These are phyloP conservation scores for Nymphaea colorata DNA, from an alignment of 164 flowering plant species.

Conservation along the genomic window DNA sequence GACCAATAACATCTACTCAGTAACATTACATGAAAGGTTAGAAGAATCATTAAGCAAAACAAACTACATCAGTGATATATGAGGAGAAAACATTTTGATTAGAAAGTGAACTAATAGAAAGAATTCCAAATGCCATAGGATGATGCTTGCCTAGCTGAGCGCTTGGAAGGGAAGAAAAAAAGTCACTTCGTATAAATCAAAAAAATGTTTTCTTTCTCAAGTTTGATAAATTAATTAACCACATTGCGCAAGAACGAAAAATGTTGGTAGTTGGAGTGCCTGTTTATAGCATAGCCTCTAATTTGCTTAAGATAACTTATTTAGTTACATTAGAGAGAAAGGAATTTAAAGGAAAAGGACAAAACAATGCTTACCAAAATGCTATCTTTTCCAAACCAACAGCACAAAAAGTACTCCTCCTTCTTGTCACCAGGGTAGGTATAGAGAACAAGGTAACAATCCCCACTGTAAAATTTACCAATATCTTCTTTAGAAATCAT, in stretches of 20 bases:
- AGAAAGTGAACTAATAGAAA: background rate
- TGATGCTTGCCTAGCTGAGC: background rate
- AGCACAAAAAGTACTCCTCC: constrained; percentile 82
- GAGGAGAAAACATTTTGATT: background rate
- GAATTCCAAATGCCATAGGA: background rate
- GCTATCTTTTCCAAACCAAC: constrained; percentile 95
- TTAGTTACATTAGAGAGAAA: background rate
- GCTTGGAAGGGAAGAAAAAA: background rate
- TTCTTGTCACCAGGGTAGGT: constrained; percentile 86
- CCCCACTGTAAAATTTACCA: constrained; percentile 95
- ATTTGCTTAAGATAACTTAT: too few relatives aligned
- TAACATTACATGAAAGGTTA: background rate
- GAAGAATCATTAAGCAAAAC: too few relatives aligned
- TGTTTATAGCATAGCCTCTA: too few relatives aligned
- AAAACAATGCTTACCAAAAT: constrained; percentile 47
- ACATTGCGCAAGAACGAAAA: too few relatives aligned
- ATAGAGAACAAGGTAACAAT: constrained; percentile 90
- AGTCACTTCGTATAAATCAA: background rate
- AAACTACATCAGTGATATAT: background rate
- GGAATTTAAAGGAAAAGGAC: background rate
- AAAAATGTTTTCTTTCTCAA: too few relatives aligned
- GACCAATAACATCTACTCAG: background rate
- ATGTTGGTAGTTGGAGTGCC: too few relatives aligned
- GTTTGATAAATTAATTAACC: background rate
- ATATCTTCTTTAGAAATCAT: constrained; percentile 73